Evolutionary conservation across 768 basidiomycete species (phyloP).

Genomic region (Tephrocybe rancida): DNA sequence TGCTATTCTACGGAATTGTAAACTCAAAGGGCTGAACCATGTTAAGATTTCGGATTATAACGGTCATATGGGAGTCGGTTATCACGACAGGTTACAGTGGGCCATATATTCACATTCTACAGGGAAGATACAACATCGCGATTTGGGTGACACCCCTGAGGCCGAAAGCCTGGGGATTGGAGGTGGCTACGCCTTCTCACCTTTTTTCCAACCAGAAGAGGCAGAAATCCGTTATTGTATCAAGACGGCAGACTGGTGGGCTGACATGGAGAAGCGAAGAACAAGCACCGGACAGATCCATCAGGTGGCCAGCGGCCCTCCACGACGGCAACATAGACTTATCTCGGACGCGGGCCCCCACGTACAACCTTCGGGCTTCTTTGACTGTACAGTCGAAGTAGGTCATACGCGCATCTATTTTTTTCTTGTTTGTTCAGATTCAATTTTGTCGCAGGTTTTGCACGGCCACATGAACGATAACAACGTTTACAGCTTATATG

Average conservation of each 20-base stretch:
- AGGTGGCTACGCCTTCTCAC: constrained; percentile 41
- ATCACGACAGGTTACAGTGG: constrained; percentile 52
- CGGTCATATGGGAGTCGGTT: constrained; percentile 43
- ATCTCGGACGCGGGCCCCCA: constrained; percentile 53
- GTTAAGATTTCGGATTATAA: constrained; percentile 34
- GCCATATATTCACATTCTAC: constrained; percentile 48
- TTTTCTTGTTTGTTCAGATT: not conserved
- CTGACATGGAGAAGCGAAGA: constrained; percentile 27
- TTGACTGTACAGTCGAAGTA: constrained; percentile 68
- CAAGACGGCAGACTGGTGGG: constrained; percentile 54
- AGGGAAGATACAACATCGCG: constrained; percentile 39
- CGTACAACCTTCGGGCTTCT: constrained; percentile 49
- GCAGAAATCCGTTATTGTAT: constrained; percentile 45
- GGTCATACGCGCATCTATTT: constrained; percentile 6
- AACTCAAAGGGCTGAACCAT: not conserved
- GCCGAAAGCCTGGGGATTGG: constrained; percentile 27
- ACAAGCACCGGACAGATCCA: constrained; percentile 14
- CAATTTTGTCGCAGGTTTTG: constrained; percentile 43
- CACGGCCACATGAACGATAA: constrained; percentile 40
- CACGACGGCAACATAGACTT: constrained; percentile 41
- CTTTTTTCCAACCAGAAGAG: constrained; percentile 44
- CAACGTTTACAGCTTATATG: constrained; percentile 50
- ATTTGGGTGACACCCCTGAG: constrained; percentile 36
- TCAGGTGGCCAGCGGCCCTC: constrained; percentile 18
- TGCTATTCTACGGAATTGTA: not conserved